Evolutionary conservation across 129 eudicot species (phyloP).

Genomic region (Pittosporum tobira): DNA sequence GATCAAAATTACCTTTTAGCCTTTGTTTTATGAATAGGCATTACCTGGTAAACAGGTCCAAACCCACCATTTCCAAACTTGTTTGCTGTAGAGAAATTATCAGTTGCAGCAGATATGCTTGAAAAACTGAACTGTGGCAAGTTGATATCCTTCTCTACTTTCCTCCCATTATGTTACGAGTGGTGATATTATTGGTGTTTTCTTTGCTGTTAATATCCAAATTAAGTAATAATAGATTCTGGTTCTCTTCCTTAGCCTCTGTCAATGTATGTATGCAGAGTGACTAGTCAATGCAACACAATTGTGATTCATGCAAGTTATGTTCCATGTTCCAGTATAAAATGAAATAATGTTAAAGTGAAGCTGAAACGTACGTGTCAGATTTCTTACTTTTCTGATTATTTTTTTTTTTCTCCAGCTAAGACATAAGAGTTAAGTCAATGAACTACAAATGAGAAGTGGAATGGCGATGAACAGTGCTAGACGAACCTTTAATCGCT

Average conservation of each 20-base stretch:
- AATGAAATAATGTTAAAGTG: too few relatives aligned
- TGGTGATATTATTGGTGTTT: neutral
- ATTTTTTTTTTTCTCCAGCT: neutral
- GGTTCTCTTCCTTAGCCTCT: neutral
- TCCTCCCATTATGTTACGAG: neutral
- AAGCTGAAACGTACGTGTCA: too few relatives aligned
- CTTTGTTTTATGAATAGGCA: neutral
- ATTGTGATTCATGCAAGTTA: too few relatives aligned
- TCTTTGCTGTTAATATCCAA: neutral
- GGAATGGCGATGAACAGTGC: neutral
- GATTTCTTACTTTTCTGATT: neutral
- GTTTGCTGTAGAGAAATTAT: neutral
- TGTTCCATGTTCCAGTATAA: too few relatives aligned
- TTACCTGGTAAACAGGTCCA: slow-evolving; percentile 6
- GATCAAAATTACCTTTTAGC: neutral
- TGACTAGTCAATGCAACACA: too few relatives aligned
- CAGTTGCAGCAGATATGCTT: slow-evolving; percentile 6
- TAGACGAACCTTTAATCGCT: neutral
- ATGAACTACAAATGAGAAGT: neutral
- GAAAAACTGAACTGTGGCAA: neutral
- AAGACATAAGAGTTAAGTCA: neutral
- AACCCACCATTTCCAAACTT: slow-evolving; percentile 7
- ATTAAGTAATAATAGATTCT: neutral
- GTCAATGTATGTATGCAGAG: neutral
- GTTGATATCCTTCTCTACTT: neutral